Conservation (phyloP, 2,329 filamentous ascomycete genomes). For the Hyphodiscus sp. region DNA sequence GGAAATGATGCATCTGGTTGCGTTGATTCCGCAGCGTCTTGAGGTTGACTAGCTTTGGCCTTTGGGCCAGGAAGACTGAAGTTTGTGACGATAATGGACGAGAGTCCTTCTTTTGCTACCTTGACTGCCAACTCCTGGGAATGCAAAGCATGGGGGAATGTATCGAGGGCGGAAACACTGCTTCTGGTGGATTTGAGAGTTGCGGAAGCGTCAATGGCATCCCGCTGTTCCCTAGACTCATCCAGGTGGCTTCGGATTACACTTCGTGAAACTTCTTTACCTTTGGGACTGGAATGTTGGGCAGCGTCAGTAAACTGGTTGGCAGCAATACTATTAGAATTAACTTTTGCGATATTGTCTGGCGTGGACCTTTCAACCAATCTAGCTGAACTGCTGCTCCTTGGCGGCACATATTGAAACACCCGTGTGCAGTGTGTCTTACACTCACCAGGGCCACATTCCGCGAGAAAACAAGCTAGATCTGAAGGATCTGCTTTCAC, state of each 20-base stretch:
- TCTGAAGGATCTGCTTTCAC: constrained; percentile 16
- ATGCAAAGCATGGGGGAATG: constrained; percentile 18
- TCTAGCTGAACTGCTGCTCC: no score
- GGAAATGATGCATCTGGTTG: neutral
- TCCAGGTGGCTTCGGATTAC: no score
- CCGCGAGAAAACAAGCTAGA: constrained; percentile 21
- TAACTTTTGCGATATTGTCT: no score
- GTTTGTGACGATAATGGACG: constrained; percentile 23
- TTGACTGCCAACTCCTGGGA: constrained; percentile 13
- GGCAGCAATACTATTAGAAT: no score
- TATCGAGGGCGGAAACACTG: constrained; percentile 18
- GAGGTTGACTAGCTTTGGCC: neutral
- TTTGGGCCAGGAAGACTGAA: constrained; percentile 25
- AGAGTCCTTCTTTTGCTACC: constrained; percentile 9
- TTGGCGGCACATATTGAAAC: no score
- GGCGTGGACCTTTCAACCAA: no score
- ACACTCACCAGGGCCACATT: constrained; percentile 4
- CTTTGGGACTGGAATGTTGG: no score
- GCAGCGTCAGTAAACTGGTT: no score
- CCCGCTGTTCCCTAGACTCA: no score
- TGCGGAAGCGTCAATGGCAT: no score
- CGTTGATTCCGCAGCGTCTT: neutral
- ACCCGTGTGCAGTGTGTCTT: no score
- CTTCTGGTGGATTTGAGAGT: constrained; percentile 7
- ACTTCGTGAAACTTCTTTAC: no score